Conservation (phyloP, 768 basidiomycete species). For the Leucocoprinus leucothites region DNA sequence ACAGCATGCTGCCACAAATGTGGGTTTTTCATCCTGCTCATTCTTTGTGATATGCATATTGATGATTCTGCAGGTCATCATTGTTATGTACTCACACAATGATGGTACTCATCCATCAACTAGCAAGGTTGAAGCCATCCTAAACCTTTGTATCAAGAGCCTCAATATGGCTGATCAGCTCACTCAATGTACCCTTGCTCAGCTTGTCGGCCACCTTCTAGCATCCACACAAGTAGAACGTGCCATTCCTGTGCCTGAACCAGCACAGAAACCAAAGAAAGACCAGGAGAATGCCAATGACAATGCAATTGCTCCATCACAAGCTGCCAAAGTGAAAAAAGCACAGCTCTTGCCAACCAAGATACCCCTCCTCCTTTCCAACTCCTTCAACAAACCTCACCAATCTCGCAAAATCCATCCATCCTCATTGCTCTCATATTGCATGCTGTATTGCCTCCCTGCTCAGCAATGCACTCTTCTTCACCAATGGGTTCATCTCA, state of each 20-base stretch:
- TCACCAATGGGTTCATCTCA: conserved; percentile 79
- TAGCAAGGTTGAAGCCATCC: conserved; percentile 74
- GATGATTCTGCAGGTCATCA: conserved; percentile 34
- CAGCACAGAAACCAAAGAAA: conserved; percentile 60
- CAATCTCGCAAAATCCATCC: conserved; percentile 59
- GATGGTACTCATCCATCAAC: conserved; percentile 55
- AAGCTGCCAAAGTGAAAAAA: conserved; percentile 54
- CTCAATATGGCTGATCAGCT: conserved; percentile 82
- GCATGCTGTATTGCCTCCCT: conserved; percentile 84
- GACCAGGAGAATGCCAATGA: conserved; percentile 61
- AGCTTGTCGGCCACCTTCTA: conserved; percentile 80
- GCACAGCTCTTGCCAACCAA: conserved; percentile 70
- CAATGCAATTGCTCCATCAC: conserved; percentile 38
- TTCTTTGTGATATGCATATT: conserved; percentile 8
- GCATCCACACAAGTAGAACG: conserved; percentile 78
- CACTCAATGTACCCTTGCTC: conserved; percentile 76
- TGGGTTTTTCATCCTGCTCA: conserved; percentile 27
- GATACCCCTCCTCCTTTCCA: conserved; percentile 80
- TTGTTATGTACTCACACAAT: conserved; percentile 52
- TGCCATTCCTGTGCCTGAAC: conserved; percentile 39
- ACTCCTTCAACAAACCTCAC: conserved; percentile 74
- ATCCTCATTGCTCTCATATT: conserved; percentile 83
- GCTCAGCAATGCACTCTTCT: conserved; percentile 85
- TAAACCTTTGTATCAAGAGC: conserved; percentile 63
- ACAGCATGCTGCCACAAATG: conserved; percentile 81